These are phyloP conservation scores for Brassica napus DNA, from an alignment of 345 rosid genomes.

Conservation along the genomic window DNA sequence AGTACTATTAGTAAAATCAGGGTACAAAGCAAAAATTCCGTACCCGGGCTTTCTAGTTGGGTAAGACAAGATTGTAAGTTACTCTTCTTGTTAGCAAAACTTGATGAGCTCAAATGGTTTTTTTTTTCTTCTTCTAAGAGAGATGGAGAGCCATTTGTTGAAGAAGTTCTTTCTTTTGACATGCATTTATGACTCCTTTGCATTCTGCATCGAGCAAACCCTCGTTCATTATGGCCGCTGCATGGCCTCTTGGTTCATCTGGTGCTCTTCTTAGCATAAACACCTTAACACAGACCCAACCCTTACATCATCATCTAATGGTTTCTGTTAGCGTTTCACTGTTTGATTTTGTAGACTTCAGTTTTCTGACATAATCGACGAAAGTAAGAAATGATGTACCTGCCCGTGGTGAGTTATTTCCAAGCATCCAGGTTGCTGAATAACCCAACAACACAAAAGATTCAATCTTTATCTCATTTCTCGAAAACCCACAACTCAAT, in stretches of 20 bases:
- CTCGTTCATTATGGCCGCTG: slow-evolving; percentile 67
- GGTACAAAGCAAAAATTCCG: slow-evolving; percentile 4
- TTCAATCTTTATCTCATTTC: too few species aligned
- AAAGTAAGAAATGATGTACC: slow-evolving; percentile 36
- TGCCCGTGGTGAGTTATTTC: slow-evolving; percentile 72
- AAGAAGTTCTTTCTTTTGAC: slow-evolving; percentile 60
- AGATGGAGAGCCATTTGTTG: slow-evolving; percentile 65
- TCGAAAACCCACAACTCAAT: too few species aligned
- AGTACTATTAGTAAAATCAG: not conserved
- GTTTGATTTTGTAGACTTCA: not conserved
- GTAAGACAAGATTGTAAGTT: slow-evolving; percentile 28
- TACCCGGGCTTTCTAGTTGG: slow-evolving; percentile 32
- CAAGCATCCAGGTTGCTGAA: slow-evolving; percentile 66
- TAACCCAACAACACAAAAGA: slow-evolving; percentile 17
- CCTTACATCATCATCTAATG: not conserved
- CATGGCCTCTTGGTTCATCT: slow-evolving; percentile 68
- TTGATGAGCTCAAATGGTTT: slow-evolving; percentile 13
- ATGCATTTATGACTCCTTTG: slow-evolving; percentile 63
- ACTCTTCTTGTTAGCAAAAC: slow-evolving; percentile 38
- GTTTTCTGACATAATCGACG: not conserved
- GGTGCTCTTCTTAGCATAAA: slow-evolving; percentile 67
- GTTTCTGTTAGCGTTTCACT: not conserved
- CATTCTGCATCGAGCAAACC: slow-evolving; percentile 66
- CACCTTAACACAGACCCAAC: slow-evolving; percentile 41
- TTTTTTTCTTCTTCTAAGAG: slow-evolving; percentile 28